Evolutionary conservation across 257 asterid genomes (phyloP).

Genomic region (Mitragyna speciosa): DNA sequence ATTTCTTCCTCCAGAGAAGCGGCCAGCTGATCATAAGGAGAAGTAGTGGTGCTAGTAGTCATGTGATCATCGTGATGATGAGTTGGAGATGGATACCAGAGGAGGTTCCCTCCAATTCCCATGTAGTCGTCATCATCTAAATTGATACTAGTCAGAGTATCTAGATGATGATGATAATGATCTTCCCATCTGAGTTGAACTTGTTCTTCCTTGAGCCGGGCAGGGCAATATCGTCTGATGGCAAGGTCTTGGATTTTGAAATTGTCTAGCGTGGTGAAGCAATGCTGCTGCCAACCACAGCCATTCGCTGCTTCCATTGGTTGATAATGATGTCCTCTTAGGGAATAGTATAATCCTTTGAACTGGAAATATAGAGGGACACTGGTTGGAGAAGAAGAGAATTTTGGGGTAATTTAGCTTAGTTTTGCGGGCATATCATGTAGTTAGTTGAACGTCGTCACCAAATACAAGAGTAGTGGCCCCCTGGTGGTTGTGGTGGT

Average conservation of each 20-base stretch:
- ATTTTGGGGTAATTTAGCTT: too few relatives aligned
- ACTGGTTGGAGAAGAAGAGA: too few relatives aligned
- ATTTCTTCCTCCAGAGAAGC: conserved; percentile 39
- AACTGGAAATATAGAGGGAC: too few relatives aligned
- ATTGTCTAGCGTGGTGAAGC: conserved; percentile 21
- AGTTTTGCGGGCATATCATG: too few relatives aligned
- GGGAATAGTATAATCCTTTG: too few relatives aligned
- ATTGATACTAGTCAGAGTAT: too few relatives aligned
- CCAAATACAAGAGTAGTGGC: too few relatives aligned
- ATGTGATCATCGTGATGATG: neutral
- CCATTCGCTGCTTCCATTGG: conserved; percentile 30
- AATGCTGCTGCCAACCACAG: conserved; percentile 10
- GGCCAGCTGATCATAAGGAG: conserved; percentile 5
- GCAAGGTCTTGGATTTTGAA: conserved; percentile 34
- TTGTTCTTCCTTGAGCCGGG: conserved; percentile 44
- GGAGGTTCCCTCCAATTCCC: conserved; percentile 9
- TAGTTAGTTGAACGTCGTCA: too few relatives aligned
- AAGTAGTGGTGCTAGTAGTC: conserved; percentile 1
- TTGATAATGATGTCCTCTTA: too few relatives aligned
- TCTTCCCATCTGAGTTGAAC: conserved; percentile 2
- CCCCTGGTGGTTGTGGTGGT: too few relatives aligned
- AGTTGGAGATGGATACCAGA: conserved; percentile 20
- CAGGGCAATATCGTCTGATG: conserved; percentile 60
- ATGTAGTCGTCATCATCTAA: conserved; percentile 21
- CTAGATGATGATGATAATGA: neutral